These are phyloP conservation scores for Paracorniculantispora psalliotae DNA, from an alignment of 2,329 filamentous ascomycete species.

Conservation along the genomic window DNA sequence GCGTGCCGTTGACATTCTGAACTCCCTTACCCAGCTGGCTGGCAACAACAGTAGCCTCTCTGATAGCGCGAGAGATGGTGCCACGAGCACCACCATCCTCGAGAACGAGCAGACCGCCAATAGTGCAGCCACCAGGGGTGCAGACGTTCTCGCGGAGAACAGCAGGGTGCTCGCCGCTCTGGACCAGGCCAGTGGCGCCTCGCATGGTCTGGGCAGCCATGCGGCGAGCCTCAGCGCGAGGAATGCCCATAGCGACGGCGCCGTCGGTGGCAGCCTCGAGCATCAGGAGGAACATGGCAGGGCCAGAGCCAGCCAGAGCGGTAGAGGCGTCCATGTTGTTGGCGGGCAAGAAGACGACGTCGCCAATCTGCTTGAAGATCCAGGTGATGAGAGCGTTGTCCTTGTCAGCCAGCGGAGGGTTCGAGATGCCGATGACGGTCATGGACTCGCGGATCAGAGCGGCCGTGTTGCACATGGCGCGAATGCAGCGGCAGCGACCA, in stretches of 20 bases:
- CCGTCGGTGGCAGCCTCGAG: slow-evolving; percentile 73
- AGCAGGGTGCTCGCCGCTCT: slow-evolving; percentile 69
- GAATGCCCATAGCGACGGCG: slow-evolving; percentile 73
- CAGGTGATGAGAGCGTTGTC: slow-evolving; percentile 60
- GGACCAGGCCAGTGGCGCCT: slow-evolving; percentile 64
- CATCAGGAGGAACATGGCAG: slow-evolving; percentile 71
- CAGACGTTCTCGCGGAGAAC: slow-evolving; percentile 70
- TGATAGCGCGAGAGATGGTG: slow-evolving; percentile 60
- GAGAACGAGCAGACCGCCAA: slow-evolving; percentile 65
- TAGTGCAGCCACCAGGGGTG: slow-evolving; percentile 74
- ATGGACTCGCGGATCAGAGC: slow-evolving; percentile 74
- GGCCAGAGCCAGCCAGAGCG: slow-evolving; percentile 68
- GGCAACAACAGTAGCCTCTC: slow-evolving; percentile 66
- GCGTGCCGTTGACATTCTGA: slow-evolving; percentile 33
- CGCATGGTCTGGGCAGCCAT: slow-evolving; percentile 80
- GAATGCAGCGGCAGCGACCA: slow-evolving; percentile 59
- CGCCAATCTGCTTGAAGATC: slow-evolving; percentile 72
- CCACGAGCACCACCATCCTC: slow-evolving; percentile 69
- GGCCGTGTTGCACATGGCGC: slow-evolving; percentile 83
- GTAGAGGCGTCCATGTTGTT: slow-evolving; percentile 68
- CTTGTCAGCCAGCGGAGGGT: slow-evolving; percentile 50
- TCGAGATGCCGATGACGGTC: slow-evolving; percentile 68
- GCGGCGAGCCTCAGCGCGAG: slow-evolving; percentile 63
- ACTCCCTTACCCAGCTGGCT: slow-evolving; percentile 50
- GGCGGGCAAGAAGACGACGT: slow-evolving; percentile 62